Conservation (phyloP, 2,329 filamentous ascomycete genomes). For the Dendrostoma leiphaemia region DNA sequence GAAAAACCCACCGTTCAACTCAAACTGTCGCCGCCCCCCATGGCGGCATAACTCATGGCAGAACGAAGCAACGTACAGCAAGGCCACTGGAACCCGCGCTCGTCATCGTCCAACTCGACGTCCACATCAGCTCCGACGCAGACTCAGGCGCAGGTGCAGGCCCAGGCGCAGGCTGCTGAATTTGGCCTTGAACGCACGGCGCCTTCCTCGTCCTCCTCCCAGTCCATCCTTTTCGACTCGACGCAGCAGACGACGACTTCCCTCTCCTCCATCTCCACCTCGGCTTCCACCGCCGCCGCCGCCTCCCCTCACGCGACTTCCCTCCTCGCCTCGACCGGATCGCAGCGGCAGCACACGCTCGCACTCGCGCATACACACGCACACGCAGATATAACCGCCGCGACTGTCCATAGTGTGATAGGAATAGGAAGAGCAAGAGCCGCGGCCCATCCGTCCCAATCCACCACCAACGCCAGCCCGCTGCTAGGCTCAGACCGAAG, state of each 20-base stretch:
- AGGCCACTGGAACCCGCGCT: constrained; percentile 42
- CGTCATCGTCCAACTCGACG: constrained; percentile 40
- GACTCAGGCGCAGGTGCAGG: not conserved
- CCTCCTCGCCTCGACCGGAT: not conserved
- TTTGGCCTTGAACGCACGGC: constrained; percentile 42
- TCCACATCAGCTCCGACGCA: constrained; percentile 41
- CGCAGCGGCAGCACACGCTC: not conserved
- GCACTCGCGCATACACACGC: not conserved
- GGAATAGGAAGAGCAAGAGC: constrained; percentile 1
- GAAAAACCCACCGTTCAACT: no score
- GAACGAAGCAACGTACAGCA: constrained; percentile 50
- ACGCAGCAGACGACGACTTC: not conserved
- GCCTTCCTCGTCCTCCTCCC: constrained; percentile 21
- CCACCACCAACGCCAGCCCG: not conserved
- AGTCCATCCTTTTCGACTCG: not conserved
- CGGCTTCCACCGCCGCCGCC: no score
- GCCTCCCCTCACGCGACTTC: not conserved
- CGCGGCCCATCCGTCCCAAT: constrained; percentile 1
- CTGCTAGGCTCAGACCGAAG: not conserved
- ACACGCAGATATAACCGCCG: not conserved
- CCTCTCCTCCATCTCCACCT: not conserved
- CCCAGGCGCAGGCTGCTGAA: constrained; percentile 1
- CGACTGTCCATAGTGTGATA: not conserved
- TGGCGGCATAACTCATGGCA: constrained; percentile 66
- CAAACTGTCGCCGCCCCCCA: constrained; percentile 47